phyloP scores from a whole-genome alignment of 345 rosid genomes.

The Barbarea vulgaris region DNA sequence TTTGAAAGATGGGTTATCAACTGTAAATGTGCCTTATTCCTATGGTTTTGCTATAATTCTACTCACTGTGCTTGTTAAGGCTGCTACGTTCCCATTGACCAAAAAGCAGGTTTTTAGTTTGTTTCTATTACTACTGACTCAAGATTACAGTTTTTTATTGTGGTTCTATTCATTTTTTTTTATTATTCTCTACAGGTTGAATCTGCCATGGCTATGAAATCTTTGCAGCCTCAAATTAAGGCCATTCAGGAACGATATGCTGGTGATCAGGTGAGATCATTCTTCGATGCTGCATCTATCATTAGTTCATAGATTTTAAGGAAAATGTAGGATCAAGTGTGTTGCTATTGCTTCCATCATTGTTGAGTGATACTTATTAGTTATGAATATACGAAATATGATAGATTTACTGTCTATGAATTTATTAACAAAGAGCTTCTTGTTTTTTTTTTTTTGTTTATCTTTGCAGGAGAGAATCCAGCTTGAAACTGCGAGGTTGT shows the following conservation, averaged over 20 bases:
- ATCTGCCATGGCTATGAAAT: constrained; percentile 93
- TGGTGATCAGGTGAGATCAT: constrained; percentile 71
- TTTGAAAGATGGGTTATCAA: constrained; percentile 75
- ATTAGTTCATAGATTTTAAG: background rate
- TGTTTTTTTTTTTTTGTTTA: constrained; percentile 2
- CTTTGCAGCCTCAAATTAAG: constrained; percentile 89
- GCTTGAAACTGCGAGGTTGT: constrained; percentile 90
- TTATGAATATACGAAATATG: constrained; percentile 1
- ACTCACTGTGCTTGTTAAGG: constrained; percentile 85
- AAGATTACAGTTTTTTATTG: background rate
- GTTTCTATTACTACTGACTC: background rate
- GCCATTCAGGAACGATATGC: constrained; percentile 83
- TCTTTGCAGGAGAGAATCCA: constrained; percentile 83
- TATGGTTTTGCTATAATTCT: constrained; percentile 96
- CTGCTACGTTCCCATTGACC: constrained; percentile 90
- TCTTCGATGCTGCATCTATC: background rate
- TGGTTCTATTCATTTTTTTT: background rate
- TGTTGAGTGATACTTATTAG: background rate
- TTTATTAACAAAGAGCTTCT: constrained; percentile 7
- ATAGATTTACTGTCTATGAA: background rate
- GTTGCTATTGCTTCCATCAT: background rate
- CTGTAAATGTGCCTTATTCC: constrained; percentile 76
- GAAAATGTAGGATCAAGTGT: background rate
- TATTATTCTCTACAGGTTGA: constrained; percentile 67
- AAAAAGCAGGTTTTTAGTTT: constrained; percentile 76